Evolutionary conservation across 345 rosid species (phyloP).

Genomic region (Pelargonium nanum): DNA sequence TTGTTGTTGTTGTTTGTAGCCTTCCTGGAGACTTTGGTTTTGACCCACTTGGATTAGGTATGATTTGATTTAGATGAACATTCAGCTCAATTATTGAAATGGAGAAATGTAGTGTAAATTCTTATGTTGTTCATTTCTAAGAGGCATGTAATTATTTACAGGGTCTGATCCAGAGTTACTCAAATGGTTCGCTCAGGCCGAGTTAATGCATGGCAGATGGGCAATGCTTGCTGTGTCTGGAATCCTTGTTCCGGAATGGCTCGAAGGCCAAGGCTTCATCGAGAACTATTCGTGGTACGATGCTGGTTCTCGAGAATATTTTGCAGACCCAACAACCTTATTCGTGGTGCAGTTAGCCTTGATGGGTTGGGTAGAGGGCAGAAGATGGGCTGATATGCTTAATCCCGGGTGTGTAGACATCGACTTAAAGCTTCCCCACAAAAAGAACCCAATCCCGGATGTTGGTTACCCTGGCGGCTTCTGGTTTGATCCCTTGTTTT

Average conservation of each 20-base stretch:
- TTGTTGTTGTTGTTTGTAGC: slow-evolving; percentile 26
- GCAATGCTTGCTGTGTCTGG: slow-evolving; percentile 95
- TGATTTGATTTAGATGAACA: background rate
- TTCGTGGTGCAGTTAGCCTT: slow-evolving; percentile 59
- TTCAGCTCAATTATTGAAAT: background rate
- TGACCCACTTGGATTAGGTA: slow-evolving; percentile 89
- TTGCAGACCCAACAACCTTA: slow-evolving; percentile 64
- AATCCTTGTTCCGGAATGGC: slow-evolving; percentile 70
- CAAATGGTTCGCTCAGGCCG: slow-evolving; percentile 95
- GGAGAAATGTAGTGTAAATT: background rate
- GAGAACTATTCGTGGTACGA: slow-evolving; percentile 79
- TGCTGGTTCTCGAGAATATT: slow-evolving; percentile 66
- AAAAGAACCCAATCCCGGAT: slow-evolving; percentile 59
- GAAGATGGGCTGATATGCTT: slow-evolving; percentile 86
- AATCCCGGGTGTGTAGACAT: slow-evolving; percentile 78
- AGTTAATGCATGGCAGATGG: slow-evolving; percentile 82
- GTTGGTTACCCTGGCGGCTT: slow-evolving; percentile 89
- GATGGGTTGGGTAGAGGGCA: slow-evolving; percentile 91
- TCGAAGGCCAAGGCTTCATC: slow-evolving; percentile 60
- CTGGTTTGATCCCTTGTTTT: slow-evolving; percentile 81
- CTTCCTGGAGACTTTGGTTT: slow-evolving; percentile 89
- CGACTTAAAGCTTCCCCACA: slow-evolving; percentile 52
- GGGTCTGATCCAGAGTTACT: slow-evolving; percentile 82
- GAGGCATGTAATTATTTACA: slow-evolving; percentile 11
- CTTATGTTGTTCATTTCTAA: background rate